Evolutionary conservation across 306 rosid species (phyloP).

Genomic region (Citrullus colocynthis): DNA sequence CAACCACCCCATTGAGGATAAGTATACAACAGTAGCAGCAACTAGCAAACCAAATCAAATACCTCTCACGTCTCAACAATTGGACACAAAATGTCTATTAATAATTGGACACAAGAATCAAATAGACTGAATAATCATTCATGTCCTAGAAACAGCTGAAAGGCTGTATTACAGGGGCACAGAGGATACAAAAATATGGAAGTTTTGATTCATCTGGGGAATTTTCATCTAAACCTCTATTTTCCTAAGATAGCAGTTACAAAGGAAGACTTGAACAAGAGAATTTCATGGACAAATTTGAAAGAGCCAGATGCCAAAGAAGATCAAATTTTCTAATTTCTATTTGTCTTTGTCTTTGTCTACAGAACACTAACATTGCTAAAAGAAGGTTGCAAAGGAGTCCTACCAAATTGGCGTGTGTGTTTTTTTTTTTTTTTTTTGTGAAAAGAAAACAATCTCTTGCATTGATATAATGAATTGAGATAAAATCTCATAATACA

Average conservation of each 20-base stretch:
- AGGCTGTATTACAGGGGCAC: not conserved
- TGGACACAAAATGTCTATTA: not conserved
- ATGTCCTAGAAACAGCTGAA: not conserved
- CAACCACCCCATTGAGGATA: not conserved
- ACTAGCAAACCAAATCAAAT: not conserved
- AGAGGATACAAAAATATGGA: not conserved
- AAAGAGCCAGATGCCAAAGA: not conserved
- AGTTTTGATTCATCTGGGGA: not conserved
- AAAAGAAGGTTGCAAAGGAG: not conserved
- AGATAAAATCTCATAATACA: too few species aligned
- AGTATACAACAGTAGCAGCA: not conserved
- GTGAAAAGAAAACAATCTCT: too few species aligned
- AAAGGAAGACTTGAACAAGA: not conserved
- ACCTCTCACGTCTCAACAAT: not conserved
- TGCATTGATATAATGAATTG: too few species aligned
- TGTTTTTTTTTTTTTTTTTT: too few species aligned
- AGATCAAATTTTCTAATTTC: not conserved
- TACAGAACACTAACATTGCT: not conserved
- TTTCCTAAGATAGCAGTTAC: not conserved
- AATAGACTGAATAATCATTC: not conserved
- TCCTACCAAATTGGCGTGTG: not conserved
- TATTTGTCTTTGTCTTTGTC: not conserved
- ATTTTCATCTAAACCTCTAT: not conserved
- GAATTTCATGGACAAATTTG: not conserved
- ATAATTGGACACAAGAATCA: not conserved